phyloP scores from a whole-genome alignment of 2,329 filamentous ascomycete genomes.

The Venturiaceae sp. region DNA sequence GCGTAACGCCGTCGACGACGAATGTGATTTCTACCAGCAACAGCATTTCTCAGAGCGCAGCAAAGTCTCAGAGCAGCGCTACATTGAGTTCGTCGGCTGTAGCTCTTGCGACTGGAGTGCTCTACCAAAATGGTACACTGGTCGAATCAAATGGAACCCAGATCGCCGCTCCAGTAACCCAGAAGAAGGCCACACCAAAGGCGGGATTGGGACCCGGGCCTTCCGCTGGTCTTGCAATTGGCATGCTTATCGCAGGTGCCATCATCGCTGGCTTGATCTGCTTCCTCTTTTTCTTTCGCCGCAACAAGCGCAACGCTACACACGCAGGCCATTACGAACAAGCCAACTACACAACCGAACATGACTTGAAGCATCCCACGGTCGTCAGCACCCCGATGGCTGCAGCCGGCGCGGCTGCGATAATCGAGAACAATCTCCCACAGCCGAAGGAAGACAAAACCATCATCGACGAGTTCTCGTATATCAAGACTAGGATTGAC shows the following conservation, averaged over 20 bases:
- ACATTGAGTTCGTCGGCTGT: too few species aligned
- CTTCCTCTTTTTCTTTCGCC: neutral
- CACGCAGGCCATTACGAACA: neutral
- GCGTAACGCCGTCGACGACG: too few species aligned
- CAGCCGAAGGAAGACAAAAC: conserved; percentile 24
- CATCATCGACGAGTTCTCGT: conserved; percentile 21
- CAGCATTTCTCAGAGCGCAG: too few species aligned
- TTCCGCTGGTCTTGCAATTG: conserved; percentile 26
- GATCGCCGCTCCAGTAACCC: too few species aligned
- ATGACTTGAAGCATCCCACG: neutral
- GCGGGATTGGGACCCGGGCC: conserved; percentile 12
- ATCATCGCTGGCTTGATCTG: neutral
- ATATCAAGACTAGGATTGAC: conserved; percentile 22
- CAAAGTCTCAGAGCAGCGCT: too few species aligned
- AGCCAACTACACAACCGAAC: neutral
- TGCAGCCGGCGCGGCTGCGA: neutral
- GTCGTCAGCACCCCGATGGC: neutral
- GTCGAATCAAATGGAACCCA: too few species aligned
- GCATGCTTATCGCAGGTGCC: conserved; percentile 21
- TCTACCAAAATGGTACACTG: too few species aligned
- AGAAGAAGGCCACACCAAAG: neutral
- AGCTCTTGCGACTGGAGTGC: too few species aligned
- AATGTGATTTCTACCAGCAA: too few species aligned
- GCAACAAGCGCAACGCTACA: neutral
- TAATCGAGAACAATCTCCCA: conserved; percentile 15